Base-by-base conservation (phyloP, 176 grass and related monocot genomes). In the Lolium rigidum region DNA sequence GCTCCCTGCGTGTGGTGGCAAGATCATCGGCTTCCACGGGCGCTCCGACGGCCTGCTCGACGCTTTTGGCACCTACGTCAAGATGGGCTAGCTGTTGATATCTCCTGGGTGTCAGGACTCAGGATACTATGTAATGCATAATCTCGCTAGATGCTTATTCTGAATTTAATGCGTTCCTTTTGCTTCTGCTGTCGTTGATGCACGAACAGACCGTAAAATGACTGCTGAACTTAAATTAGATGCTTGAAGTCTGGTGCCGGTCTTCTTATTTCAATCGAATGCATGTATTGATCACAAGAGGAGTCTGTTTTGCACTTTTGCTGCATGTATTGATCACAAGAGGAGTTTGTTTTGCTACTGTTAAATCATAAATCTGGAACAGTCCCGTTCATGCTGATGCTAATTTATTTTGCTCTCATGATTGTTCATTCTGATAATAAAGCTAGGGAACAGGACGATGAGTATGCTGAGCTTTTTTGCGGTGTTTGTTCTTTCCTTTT, bases 1-100 rank as follows among this genome's bases (percentile, higher is more conserved):
- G 14, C 76, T 90, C 11, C 80, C 89, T 1, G 82, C 81, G 6
- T 31, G 21, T 1, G 77, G 55, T 3, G 82, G 81, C 47, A 84
- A 68, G 21, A 94, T 94, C 24, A 16, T 92, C 6, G 89, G 87
- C 37, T 94, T 94, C 64, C 79, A 82, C 56, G 85, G 57, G 38
- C 90, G 79, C 16, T 86, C 86, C 0, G 79, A 81, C 0, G 61
- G 79, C 52, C 81, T 70, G 18, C 44, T 92, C 64, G 81, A 88
- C 22, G 87, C 90, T 0, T 22, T 88, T 38, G 90, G 90, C 56
- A 78, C 67, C 13, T 92, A 86, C 21, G 80, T 89, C 2, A 48
- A 77, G 55, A 55, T 55, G 60, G 59, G 21, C 21, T 62, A 62
- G 5, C 21, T 62, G 21, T 21, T 58, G 1, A 21, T 8, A 2